These are phyloP conservation scores for Gentiana dahurica DNA, from an alignment of 257 asterid genomes.

Conservation along the genomic window DNA sequence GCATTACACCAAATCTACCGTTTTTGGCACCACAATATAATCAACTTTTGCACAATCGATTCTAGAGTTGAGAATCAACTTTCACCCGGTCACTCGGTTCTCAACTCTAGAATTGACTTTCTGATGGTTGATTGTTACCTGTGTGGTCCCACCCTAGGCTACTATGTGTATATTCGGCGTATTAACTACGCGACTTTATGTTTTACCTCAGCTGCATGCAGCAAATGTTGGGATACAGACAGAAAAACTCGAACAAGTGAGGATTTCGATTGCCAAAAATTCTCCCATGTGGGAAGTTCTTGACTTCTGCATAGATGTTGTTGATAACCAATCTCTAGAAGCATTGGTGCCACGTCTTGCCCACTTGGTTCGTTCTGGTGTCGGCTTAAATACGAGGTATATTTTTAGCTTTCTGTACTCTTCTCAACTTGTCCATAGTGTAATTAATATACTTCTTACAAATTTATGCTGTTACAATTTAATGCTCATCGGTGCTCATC, in stretches of 20 bases:
- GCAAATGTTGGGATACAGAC: slow-evolving; percentile 89
- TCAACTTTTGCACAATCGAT: too few species aligned
- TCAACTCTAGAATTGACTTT: too few species aligned
- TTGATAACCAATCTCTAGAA: slow-evolving; percentile 74
- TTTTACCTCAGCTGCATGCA: slow-evolving; percentile 66
- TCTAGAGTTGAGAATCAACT: too few species aligned
- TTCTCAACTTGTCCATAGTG: not conserved
- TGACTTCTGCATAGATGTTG: slow-evolving; percentile 80
- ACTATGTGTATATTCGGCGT: too few species aligned
- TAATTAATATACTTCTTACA: not conserved
- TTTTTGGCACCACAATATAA: too few species aligned
- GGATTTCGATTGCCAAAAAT: slow-evolving; percentile 84
- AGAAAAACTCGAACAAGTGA: slow-evolving; percentile 84
- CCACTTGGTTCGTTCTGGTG: slow-evolving; percentile 72
- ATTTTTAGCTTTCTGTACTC: not conserved
- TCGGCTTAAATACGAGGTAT: slow-evolving; percentile 95
- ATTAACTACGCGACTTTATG: too few species aligned
- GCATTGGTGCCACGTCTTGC: slow-evolving; percentile 81
- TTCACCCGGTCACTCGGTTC: too few species aligned
- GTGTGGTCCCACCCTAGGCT: too few species aligned
- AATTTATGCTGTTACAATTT: not conserved
- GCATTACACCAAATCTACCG: too few species aligned
- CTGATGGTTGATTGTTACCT: too few species aligned
- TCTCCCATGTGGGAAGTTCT: slow-evolving; percentile 99
- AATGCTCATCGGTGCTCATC: not conserved